Evolutionary conservation across 768 basidiomycete genomes (phyloP).

Genomic region (Chalciporus pseudorubinellus): DNA sequence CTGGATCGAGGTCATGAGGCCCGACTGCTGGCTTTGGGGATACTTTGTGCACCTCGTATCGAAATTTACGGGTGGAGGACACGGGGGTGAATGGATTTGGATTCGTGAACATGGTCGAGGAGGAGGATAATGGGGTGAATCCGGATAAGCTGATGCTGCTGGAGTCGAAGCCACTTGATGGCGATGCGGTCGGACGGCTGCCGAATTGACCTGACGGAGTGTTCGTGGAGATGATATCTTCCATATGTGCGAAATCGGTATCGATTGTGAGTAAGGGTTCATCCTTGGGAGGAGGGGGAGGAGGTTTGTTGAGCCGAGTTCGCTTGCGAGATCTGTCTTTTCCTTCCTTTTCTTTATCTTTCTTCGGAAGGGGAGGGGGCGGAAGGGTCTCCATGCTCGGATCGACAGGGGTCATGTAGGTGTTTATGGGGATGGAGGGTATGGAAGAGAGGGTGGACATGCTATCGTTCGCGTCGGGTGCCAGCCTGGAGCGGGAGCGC

Average conservation of each 20-base stretch:
- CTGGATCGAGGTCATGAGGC: slow-evolving; percentile 8
- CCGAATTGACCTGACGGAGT: slow-evolving; percentile 4
- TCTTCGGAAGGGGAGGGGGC: slow-evolving; percentile 21
- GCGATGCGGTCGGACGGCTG: slow-evolving; percentile 20
- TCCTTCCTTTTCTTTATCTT: slow-evolving; percentile 26
- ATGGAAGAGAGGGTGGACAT: slow-evolving; percentile 36
- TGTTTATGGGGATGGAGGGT: slow-evolving; percentile 33
- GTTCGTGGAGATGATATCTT: slow-evolving; percentile 67
- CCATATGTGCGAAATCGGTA: slow-evolving; percentile 57
- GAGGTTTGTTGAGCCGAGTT: slow-evolving; percentile 24
- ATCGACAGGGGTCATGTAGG: slow-evolving; percentile 12
- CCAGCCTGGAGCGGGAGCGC: slow-evolving; percentile 41
- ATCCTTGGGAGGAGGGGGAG: slow-evolving; percentile 28
- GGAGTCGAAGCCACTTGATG: slow-evolving; percentile 18
- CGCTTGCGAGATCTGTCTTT: slow-evolving; percentile 18
- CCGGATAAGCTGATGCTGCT: slow-evolving; percentile 40
- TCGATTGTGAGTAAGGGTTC: slow-evolving; percentile 20
- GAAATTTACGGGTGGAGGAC: slow-evolving; percentile 22
- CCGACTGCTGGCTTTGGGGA: slow-evolving; percentile 47
- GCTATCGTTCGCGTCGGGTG: slow-evolving; percentile 29
- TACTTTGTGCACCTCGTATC: slow-evolving; percentile 38
- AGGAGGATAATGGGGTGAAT: slow-evolving; percentile 38
- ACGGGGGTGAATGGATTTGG: slow-evolving; percentile 32
- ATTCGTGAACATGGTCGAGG: slow-evolving; percentile 33
- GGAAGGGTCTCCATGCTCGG: slow-evolving; percentile 6